A percentile compares a stretch with the other conserved stretches of the same genome.
Evolutionary conservation across 495 filamentous ascomycete genomes (phyloP).

Genomic region (Aspergillus nanangensis): DNA sequence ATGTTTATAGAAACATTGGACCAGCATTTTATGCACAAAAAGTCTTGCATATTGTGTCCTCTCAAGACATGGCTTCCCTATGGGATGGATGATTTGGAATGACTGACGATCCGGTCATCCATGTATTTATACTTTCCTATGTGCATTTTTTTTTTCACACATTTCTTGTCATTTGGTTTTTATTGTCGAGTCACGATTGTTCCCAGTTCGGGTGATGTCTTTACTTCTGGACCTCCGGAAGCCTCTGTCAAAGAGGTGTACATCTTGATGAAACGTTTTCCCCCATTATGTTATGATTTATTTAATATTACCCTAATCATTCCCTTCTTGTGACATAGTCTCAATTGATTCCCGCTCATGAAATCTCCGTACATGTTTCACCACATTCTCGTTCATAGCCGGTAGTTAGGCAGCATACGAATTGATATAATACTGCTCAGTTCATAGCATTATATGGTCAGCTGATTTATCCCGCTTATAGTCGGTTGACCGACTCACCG

Average conservation of each 20-base stretch:
- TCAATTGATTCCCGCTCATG: slow-evolving; percentile 1
- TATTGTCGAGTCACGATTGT: slow-evolving; percentile 1
- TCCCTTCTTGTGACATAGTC: neutral
- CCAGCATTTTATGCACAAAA: slow-evolving; percentile 4
- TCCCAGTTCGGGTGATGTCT: neutral
- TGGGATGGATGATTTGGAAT: too few species aligned
- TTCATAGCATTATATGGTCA: too few species aligned
- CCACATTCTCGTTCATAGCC: neutral
- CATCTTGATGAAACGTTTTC: slow-evolving; percentile 14
- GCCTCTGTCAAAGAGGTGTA: too few species aligned
- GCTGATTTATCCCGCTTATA: neutral
- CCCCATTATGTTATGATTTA: too few species aligned
- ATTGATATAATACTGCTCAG: slow-evolving; percentile 58
- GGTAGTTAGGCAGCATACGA: slow-evolving; percentile 38
- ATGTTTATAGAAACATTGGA: slow-evolving; percentile 3
- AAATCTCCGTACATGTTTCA: neutral
- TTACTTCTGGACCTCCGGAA: too few species aligned
- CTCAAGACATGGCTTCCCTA: slow-evolving; percentile 2
- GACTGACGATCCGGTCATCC: too few species aligned
- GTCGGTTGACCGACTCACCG: slow-evolving; percentile 45
- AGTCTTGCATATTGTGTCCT: slow-evolving; percentile 16
- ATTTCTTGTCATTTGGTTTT: slow-evolving; percentile 4
- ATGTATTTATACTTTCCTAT: slow-evolving; percentile 11
- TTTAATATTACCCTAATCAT: slow-evolving; percentile 14
- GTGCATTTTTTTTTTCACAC: neutral